Evolutionary conservation across 2,329 filamentous ascomycete species (phyloP), one percentile per base, ranked within the genome.

Genomic region (Biscogniauxia marginata): DNA sequence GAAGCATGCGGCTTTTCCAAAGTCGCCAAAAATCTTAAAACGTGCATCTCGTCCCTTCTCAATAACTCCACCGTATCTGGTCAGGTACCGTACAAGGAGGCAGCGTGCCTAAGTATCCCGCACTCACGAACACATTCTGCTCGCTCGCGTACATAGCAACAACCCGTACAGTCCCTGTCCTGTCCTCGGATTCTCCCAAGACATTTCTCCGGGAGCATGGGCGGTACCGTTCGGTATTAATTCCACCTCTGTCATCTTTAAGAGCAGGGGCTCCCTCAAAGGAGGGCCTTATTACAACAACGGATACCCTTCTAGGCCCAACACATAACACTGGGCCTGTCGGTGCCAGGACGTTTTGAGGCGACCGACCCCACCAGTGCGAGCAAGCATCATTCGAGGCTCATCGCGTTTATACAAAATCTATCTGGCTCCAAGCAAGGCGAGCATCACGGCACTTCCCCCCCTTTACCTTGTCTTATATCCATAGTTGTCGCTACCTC

Each of bases 181-280:
- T 70, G 66, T 68, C 63, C 72, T 73, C 73, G 74, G 73, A 73
- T 73, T 71, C 74, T 74, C 71, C 72, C 71, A 76, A 72, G 75
- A 73, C 71, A 75, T 76, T 75, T 75, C 74, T 78, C 76, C 76
- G 74, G 70, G 68, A 72, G 68, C 70, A 70, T 69, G 71, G 67
- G 69, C 67, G 66, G 70, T 74, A 74, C 72, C 69, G 69, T 70
- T 71, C 72, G 74, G 74, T 77, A 77, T 76, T 77, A 73, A 77
- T 75, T 73, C 74, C 73, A 75, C 73, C 71, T 78, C 73, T 76
- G 71, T 74, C 74, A 71, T 73, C 74, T 71, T 69, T 69, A 70
- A 68, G 69, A 68, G 61, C 72, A 76, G 67, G 74, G 74, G 72
- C 67, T 68, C 67, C 70, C 70, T 69, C 64, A 68, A 68, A 68